A percentile compares a stretch with the other conserved stretches of the same genome.
phyloP scores from a whole-genome alignment of 1,284 basidiomycete genomes.

The Marasmius tenuissimus region DNA sequence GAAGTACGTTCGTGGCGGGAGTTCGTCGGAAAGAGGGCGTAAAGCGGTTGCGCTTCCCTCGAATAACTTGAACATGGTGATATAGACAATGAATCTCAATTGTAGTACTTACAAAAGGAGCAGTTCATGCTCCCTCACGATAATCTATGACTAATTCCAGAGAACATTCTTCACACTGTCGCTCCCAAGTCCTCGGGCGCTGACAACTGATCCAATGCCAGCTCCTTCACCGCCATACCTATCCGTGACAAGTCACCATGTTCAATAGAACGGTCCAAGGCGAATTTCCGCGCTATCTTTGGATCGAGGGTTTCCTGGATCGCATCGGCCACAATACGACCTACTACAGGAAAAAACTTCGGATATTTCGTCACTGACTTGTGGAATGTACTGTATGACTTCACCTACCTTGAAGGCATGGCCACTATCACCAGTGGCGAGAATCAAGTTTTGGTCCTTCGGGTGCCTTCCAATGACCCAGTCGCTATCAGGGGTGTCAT shows the following conservation, averaged over 20 bases:
- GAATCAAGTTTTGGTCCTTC: conserved; percentile 52
- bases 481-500: conserved; percentile 74
- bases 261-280: conserved; percentile 40
- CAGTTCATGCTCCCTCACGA: conserved; percentile 1
- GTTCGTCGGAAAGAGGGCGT: conserved; percentile 75
- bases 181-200: conserved; percentile 44
- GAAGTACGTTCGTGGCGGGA: conserved; percentile 93
- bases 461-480: conserved; percentile 78
- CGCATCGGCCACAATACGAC: conserved; percentile 69
- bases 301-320: conserved; percentile 64
- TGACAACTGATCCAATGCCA: conserved; percentile 51
- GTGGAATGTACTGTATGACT: background rate
- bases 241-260: conserved; percentile 2
- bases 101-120: conserved; percentile 14
- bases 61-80: background rate
- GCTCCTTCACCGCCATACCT: conserved; percentile 26
- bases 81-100: conserved; percentile 11
- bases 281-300: conserved; percentile 52
- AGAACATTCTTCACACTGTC: conserved; percentile 4
- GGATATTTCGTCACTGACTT: background rate
- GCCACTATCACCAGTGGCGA: conserved; percentile 80
- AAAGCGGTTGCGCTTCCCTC: conserved; percentile 17
- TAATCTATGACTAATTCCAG: background rate
- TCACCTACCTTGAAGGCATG: conserved; percentile 76
- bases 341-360: conserved; percentile 84